Evolutionary conservation across 1,139 yeast genomes (phyloP).

Genomic region (Suhomyces maxii): DNA sequence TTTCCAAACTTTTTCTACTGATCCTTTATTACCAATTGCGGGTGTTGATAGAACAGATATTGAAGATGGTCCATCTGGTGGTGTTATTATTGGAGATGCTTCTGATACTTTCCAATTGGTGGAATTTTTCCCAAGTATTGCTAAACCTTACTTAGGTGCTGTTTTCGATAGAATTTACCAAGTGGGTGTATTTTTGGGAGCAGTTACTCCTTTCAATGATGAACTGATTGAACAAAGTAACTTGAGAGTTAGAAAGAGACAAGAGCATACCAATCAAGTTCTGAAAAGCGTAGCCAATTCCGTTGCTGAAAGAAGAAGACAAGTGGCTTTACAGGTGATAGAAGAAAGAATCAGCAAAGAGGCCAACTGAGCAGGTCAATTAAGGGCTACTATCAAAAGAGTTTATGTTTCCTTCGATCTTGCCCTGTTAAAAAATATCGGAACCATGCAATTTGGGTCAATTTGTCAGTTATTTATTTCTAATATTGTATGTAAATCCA

Average conservation of each 20-base stretch:
- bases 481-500: no score
- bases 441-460: no score
- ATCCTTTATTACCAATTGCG: constrained; percentile 42
- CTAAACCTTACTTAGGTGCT: constrained; percentile 54
- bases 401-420: no score
- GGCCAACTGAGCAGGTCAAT: background rate
- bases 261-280: constrained; percentile 42
- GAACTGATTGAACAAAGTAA: constrained; percentile 75
- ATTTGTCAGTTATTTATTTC: no score
- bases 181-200: constrained; percentile 50
- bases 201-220: constrained; percentile 67
- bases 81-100: constrained; percentile 71
- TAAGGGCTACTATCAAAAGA: no score
- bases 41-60: constrained; percentile 15
- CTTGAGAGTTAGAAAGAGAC: constrained; percentile 62
- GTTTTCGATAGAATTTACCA: constrained; percentile 57
- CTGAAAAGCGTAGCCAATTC: constrained; percentile 51
- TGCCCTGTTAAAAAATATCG: no score
- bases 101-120: constrained; percentile 84
- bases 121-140: constrained; percentile 71
- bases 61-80: constrained; percentile 1
- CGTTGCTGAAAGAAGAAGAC: constrained; percentile 82
- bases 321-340: constrained; percentile 77
- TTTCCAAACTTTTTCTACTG: constrained; percentile 51
- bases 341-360: constrained; percentile 64